Base-by-base conservation (phyloP, 371 early-diverging fungal species). In the Haplosporangium sp. region DNA sequence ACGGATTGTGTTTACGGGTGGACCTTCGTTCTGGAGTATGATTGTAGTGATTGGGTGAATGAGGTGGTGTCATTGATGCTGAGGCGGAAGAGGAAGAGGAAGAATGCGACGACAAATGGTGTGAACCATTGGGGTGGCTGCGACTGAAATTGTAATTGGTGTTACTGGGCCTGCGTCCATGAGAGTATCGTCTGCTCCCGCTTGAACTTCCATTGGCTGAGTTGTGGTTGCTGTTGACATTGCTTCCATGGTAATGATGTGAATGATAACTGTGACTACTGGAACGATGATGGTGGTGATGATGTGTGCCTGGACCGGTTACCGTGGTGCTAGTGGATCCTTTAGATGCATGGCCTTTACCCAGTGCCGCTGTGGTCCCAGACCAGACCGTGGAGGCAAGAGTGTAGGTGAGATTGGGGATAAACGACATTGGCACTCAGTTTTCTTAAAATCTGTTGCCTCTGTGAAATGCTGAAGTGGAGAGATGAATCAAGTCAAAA, bases 331-430 rank as follows among this genome's bases (percentile, higher is more conserved):
- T 70, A 9, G 76, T 66, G 13, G 70, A 48, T 0, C 57, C 55
- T n/a, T 61, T 67, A 37, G n/a, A 18, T 14, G 61, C 18, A 18
- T 60, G 55, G 47, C 75, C 67, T 40, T 75, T 75, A 62, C 76
- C 76, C 37, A 75, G 54, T 4, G 75, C 77, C 1, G 77, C 67
- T 1, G 71, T 50, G 23, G 77, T 76, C 45, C 77, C 71, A 16
- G 77, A 76, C 77, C 72, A 76, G 38, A 77, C 79, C 13, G 79
- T 67, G n/a, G 79, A 77, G 43, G 79, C 79, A 23, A 77, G 60
- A 4, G 68, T 64, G 55, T 77, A 77, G 10, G 72, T 68, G 61
- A 77, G 73, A 21, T 62, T 63, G 18, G 77, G 77, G 41, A 72
- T 59, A 54, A 77, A 77, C 1, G 79, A 77, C 79, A 77, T 77